Evolutionary conservation across 345 rosid species (phyloP), one percentile per base, ranked within the genome.

Genomic region (Ceriops zippeliana): DNA sequence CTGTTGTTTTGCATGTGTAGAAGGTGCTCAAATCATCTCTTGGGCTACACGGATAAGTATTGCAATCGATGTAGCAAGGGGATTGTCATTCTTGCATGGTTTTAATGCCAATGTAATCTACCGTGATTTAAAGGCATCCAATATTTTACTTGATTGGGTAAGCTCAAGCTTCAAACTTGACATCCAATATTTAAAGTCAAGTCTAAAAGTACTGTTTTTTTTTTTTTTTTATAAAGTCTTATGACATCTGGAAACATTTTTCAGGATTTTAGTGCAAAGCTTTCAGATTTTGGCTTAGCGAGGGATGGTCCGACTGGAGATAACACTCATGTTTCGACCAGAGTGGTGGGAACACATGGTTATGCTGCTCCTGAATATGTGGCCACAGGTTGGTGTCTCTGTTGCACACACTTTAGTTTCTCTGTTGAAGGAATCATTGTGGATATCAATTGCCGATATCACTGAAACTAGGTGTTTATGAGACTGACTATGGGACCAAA

Each of bases 211-310:
- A 28, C 27, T 30, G 26, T 46, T 5, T 13, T 15, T 67, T 34
- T 46, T 58, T 5, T 58, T 22, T 22, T 22, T 5, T 58, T 22
- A 0, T 22, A 16, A 52, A 52, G 15, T 19, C 42, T 79, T 66
- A 78, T 59, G 60, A 20, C 52, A 17, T 61, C 27, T 4, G 20
- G 28, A 26, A 20, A 57, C 20, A 26, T 21, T 63, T 21, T 70
- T 58, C 75, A 93, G 98, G 95, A 82, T 34, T 91, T 80, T 69
- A 86, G 81, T 67, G 89, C 93, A 10, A 89, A 83, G 78, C 95
- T 93, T 71, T 91, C 99, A 28, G 99, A 93, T 78, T 93, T 93
- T 77, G 99, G 99, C 52, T 79, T 93, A 67, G 99, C 97, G 35
- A 85, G 92, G 82, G 96, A 89, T 73, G 97, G 97, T 17, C 96